A percentile compares a stretch with the other conserved stretches of the same genome.
These are phyloP conservation scores for Taphrina deformans DNA, from an alignment of 1,139 yeast species.

Conservation along the genomic window DNA sequence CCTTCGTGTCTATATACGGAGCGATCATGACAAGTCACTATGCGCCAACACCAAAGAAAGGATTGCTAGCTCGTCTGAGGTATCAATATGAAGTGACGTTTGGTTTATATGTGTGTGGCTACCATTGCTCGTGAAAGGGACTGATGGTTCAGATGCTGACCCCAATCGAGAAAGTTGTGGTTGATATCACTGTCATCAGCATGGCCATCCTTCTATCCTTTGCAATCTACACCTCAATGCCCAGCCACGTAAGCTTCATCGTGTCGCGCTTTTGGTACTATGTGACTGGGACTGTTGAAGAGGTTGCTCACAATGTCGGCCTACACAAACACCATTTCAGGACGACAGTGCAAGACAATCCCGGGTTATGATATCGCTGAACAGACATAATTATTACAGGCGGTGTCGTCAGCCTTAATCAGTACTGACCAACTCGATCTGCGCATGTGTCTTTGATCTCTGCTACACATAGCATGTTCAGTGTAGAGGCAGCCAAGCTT, in stretches of 20 bases:
- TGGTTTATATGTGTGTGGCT: conserved; percentile 20
- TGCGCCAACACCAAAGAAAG: conserved; percentile 1
- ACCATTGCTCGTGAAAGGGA: no score
- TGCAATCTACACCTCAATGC: conserved; percentile 31
- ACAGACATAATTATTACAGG: no score
- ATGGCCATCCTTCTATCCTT: conserved; percentile 8
- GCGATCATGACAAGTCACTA: conserved; percentile 10
- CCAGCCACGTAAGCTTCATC: conserved; percentile 20
- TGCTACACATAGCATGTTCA: no score
- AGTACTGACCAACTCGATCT: no score
- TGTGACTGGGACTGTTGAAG: conserved; percentile 22
- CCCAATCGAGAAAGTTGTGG: conserved; percentile 23
- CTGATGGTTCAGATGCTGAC: conserved; percentile 29
- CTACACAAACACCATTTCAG: conserved; percentile 4
- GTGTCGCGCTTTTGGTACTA: conserved; percentile 24
- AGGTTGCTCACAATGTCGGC: conserved; percentile 16
- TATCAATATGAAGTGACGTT: conserved; percentile 30
- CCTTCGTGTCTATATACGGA: no score
- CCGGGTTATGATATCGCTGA: no score
- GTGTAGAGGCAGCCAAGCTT: no score
- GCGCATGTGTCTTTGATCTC: no score
- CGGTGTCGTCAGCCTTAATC: no score
- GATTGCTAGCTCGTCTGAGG: conserved; percentile 15
- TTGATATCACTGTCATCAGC: conserved; percentile 7
- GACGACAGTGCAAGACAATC: background rate